phyloP scores from a whole-genome alignment of 495 filamentous ascomycete species.

The Viridothelium virens region DNA sequence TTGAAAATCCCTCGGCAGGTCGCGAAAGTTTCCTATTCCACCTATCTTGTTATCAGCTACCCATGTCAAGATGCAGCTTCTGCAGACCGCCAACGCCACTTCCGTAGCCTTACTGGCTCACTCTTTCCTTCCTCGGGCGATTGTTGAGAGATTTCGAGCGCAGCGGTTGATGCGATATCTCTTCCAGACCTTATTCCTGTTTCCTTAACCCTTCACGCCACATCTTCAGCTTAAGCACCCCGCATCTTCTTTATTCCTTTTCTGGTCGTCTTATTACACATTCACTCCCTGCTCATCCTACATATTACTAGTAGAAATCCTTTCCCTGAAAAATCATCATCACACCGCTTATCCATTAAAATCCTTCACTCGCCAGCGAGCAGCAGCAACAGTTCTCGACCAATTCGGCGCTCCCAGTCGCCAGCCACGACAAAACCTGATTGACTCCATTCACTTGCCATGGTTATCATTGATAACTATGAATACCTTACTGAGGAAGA shows the following conservation, averaged over 20 bases:
- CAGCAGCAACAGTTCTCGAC: background rate
- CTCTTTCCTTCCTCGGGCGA: conserved; percentile 2
- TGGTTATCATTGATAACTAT: conserved; percentile 82
- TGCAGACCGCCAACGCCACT: conserved; percentile 9
- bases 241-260: background rate
- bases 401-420: background rate
- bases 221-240: background rate
- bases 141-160: conserved; percentile 5
- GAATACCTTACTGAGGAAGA: conserved; percentile 83
- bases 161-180: background rate
- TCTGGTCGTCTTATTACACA: background rate
- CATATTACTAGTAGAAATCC: background rate
- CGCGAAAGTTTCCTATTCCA: background rate
- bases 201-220: background rate
- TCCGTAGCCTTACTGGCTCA: background rate
- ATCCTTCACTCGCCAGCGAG: background rate
- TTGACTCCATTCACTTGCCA: conserved; percentile 29
- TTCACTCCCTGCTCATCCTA: conserved; percentile 5
- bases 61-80: background rate
- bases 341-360: background rate
- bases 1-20: background rate
- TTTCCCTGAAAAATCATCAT: background rate
- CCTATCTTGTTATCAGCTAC: background rate
- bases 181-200: background rate
- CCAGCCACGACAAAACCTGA: background rate